A percentile compares a stretch with the other conserved stretches of the same genome.
These are phyloP conservation scores for Brassica nigra DNA, from an alignment of 345 rosid genomes.

Conservation along the genomic window DNA sequence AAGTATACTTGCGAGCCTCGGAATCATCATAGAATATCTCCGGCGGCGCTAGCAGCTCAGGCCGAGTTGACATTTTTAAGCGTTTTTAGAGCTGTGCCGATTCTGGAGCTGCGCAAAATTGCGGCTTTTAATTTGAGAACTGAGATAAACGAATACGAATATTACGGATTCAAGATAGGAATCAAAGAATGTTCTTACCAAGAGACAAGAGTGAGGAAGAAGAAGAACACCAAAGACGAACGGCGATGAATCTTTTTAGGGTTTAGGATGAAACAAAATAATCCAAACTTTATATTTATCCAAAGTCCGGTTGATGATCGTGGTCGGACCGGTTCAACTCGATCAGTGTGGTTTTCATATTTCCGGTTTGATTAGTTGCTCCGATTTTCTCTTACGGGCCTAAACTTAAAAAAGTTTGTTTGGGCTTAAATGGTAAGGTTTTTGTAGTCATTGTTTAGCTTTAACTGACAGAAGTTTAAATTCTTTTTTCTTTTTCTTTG, in stretches of 20 bases:
- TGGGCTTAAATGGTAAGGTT: not conserved
- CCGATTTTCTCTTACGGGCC: not conserved
- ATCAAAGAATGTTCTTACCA: not conserved
- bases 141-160: not conserved
- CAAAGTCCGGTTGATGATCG: slow-evolving; percentile 2
- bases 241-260: slow-evolving; percentile 26
- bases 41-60: slow-evolving; percentile 83
- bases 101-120: not conserved
- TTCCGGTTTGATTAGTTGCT: slow-evolving; percentile 10
- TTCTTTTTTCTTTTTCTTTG: not conserved
- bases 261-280: not conserved
- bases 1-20: slow-evolving; percentile 91
- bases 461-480: not conserved
- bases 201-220: not conserved
- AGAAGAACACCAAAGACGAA: not conserved
- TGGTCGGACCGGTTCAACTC: slow-evolving; percentile 12
- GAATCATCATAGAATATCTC: slow-evolving; percentile 88
- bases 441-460: not conserved
- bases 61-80: slow-evolving; percentile 66
- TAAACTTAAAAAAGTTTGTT: not conserved
- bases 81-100: not conserved
- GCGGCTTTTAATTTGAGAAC: not conserved
- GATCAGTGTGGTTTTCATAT: not conserved
- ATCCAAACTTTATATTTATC: not conserved
- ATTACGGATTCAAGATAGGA: not conserved